Conservation (phyloP, 768 basidiomycete species). For the Xerocomellus amylosporus region DNA sequence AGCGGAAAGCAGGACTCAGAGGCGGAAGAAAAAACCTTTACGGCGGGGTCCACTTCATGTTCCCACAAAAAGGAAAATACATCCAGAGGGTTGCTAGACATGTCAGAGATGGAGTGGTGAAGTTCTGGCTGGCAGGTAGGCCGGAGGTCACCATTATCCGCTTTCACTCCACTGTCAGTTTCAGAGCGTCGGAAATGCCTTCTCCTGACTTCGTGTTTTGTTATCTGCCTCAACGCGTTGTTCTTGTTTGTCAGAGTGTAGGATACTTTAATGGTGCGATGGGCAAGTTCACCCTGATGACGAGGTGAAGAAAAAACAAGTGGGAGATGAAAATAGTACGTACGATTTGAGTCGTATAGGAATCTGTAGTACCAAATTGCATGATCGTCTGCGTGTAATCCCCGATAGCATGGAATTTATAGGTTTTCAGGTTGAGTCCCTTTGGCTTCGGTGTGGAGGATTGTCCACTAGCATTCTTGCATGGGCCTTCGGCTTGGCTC, state of each 20-base stretch:
- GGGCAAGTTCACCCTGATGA: slow-evolving; percentile 39
- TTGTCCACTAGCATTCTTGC: background rate
- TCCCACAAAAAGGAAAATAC: background rate
- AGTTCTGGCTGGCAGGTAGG: background rate
- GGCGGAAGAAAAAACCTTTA: slow-evolving; percentile 4
- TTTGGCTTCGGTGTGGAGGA: background rate
- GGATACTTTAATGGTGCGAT: slow-evolving; percentile 34
- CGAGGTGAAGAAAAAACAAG: background rate
- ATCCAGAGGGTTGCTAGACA: background rate
- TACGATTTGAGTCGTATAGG: background rate
- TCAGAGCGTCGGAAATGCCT: background rate
- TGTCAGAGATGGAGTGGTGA: slow-evolving; percentile 5
- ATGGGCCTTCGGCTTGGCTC: background rate
- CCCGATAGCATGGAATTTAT: slow-evolving; percentile 32
- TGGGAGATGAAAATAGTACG: background rate
- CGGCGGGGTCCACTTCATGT: background rate
- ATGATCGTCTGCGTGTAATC: slow-evolving; percentile 19
- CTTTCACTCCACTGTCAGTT: background rate
- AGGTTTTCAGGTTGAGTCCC: slow-evolving; percentile 25
- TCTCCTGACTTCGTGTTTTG: slow-evolving; percentile 16
- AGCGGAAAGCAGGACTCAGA: background rate
- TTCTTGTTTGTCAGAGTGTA: slow-evolving; percentile 39
- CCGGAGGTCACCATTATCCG: background rate
- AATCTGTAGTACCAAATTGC: slow-evolving; percentile 1
- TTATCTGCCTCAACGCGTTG: slow-evolving; percentile 30